Conservation (phyloP, 208 protist species). For the Acanthamoeba rhysodes region DNA sequence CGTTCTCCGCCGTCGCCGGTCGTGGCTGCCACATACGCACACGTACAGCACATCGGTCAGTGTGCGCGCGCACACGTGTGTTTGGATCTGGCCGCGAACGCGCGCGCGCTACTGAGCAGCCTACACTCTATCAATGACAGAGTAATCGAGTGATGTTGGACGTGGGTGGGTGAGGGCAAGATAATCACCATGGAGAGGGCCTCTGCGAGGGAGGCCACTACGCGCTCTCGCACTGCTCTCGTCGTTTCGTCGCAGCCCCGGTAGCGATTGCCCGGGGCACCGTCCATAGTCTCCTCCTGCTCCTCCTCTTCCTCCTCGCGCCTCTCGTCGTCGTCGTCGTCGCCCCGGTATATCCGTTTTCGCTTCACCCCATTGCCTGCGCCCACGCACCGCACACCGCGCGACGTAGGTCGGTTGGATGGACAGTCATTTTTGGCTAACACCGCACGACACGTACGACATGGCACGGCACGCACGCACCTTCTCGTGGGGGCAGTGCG, state of each 20-base stretch:
- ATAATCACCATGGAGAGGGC: no score
- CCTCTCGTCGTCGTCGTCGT: background rate
- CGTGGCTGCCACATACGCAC: no score
- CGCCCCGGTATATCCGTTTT: background rate
- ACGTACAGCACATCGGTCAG: no score
- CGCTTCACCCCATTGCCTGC: slow-evolving; percentile 6
- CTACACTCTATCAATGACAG: no score
- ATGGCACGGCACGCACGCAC: no score
- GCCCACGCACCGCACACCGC: background rate
- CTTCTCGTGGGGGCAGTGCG: background rate
- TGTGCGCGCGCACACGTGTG: no score
- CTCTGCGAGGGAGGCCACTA: no score
- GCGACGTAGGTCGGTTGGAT: background rate
- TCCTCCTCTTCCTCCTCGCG: background rate
- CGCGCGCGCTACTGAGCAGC: no score
- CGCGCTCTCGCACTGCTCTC: background rate
- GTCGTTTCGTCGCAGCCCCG: background rate
- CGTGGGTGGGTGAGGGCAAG: no score
- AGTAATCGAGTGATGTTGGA: no score
- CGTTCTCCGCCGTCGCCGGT: background rate
- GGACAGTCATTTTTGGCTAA: background rate
- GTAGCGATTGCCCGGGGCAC: background rate
- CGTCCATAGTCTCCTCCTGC: no score
- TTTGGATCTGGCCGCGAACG: no score
- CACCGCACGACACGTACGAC: background rate